phyloP scores from a whole-genome alignment of 2,329 filamentous ascomycete species.

The Trichoderma brevicompactum region DNA sequence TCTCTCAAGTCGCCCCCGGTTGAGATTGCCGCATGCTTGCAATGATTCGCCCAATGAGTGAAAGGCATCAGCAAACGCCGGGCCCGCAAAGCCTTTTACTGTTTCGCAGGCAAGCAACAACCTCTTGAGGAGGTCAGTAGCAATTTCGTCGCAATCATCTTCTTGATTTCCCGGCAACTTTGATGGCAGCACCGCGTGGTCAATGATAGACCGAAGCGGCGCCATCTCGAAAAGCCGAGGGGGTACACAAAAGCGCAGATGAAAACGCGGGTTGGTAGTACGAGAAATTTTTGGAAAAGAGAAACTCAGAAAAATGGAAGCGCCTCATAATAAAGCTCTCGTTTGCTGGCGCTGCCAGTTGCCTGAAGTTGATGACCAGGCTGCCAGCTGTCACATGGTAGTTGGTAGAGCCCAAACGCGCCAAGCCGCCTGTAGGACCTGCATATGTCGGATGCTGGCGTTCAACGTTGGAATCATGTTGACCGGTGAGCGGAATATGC shows the following conservation, averaged over 20 bases:
- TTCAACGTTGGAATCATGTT: neutral
- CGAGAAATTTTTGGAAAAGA: neutral
- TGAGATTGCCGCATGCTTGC: neutral
- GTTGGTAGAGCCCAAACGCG: neutral
- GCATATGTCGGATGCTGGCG: neutral
- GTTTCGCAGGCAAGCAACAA: conserved; percentile 24
- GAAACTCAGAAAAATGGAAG: neutral
- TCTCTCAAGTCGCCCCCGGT: conserved; percentile 5
- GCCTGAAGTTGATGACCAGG: neutral
- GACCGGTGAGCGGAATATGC: neutral
- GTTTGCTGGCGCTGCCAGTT: neutral
- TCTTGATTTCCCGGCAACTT: conserved; percentile 31
- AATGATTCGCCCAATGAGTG: conserved; percentile 10
- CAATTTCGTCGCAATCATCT: conserved; percentile 18
- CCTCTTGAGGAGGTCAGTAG: conserved; percentile 20
- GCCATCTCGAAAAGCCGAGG: conserved; percentile 10
- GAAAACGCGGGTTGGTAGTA: neutral
- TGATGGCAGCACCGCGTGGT: conserved; percentile 36
- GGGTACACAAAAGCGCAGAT: no score
- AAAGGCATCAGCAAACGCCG: neutral
- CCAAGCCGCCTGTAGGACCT: neutral
- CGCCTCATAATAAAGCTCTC: neutral
- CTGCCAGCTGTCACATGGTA: conserved; percentile 3
- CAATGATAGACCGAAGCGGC: conserved; percentile 30
- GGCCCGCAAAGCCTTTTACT: neutral